Base-by-base conservation (phyloP, 106 monocot species). In the Dioscorea zingiberensis region DNA sequence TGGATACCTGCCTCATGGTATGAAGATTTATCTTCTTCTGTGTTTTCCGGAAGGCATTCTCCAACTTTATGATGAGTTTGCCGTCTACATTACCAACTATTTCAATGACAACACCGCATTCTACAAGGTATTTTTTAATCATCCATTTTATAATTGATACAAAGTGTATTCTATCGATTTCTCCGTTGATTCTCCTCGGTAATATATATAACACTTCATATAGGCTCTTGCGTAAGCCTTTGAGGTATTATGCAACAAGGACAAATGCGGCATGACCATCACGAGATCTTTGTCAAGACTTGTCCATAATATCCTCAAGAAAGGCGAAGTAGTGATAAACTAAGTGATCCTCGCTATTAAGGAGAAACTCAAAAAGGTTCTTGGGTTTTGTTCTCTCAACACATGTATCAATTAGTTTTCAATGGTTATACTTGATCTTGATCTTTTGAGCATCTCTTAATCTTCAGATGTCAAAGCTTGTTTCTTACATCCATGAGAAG, bases 191-290 rank as follows among this genome's bases (percentile, higher is more conserved):
- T 49, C 7, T 49, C 17, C n/a, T 60, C 1, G 30, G 30, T 3
- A 30, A 30, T 7, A 30, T 30, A 30, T 30, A 30, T 30, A 30
- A 30, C 30, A 30, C 7, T 29, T 29, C 14, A 17, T 60, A 12
- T 23, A 63, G 66, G 66, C 66, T 27, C 54, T 66, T 7, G 54
- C 29, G 19, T 27, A 66, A 17, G 66, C 66, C 0, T 66, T 54
- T 66, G 66, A 66, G 26, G 26, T 66, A 27, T 66, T 66, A 49
- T 54, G 66, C 53, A 66, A 66, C 18, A 54, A 66, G 66, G 66
- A 27, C 25, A 49, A 29, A 25, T 49, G 53, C 28, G 53, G 53
- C 7, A 53, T 49, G 23, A 54, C 66, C 15, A 66, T 27, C 29
- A 49, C 66, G 66, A 66, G 29, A 25, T 66, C n/a, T 7, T 49